A percentile compares a stretch with the other conserved stretches of the same genome.
phyloP scores from a whole-genome alignment of 2,329 filamentous ascomycete species.

The Beauveria brongniartii region DNA sequence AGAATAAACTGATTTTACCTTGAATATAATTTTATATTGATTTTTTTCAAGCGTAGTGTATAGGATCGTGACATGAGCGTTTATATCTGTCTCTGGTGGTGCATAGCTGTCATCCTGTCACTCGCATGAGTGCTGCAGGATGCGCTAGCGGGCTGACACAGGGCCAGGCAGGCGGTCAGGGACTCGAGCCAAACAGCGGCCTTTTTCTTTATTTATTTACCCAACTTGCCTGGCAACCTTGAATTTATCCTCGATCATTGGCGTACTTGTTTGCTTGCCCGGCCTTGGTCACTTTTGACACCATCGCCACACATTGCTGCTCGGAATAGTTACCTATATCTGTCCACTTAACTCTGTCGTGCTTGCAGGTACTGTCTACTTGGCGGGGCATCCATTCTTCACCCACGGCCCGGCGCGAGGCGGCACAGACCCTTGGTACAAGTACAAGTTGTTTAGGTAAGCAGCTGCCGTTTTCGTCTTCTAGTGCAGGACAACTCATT shows the following conservation, averaged over 20 bases:
- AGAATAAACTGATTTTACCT: not conserved
- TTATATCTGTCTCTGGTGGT: not conserved
- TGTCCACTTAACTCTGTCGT: no score
- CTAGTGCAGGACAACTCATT: no score
- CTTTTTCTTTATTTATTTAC: not conserved
- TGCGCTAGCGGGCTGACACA: constrained; percentile 5
- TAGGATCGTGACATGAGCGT: not conserved
- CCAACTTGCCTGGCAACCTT: no score
- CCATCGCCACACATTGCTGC: no score
- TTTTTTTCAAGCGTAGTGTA: not conserved
- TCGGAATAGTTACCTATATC: no score
- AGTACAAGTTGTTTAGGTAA: not conserved
- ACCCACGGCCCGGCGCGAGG: constrained; percentile 1
- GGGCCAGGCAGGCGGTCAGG: not conserved
- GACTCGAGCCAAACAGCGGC: not conserved
- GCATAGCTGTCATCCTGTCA: not conserved
- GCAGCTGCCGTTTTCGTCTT: not conserved
- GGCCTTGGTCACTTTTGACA: no score
- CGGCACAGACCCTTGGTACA: constrained; percentile 6
- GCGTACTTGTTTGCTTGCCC: no score
- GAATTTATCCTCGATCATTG: no score
- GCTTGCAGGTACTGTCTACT: not conserved
- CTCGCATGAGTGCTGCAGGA: constrained; percentile 2
- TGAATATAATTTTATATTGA: no score
- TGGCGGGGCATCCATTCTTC: not conserved